A percentile compares a stretch with the other conserved stretches of the same genome.
Evolutionary conservation across 1,139 yeast genomes (phyloP).

Genomic region (Zygosaccharomyces pseudobailii): DNA sequence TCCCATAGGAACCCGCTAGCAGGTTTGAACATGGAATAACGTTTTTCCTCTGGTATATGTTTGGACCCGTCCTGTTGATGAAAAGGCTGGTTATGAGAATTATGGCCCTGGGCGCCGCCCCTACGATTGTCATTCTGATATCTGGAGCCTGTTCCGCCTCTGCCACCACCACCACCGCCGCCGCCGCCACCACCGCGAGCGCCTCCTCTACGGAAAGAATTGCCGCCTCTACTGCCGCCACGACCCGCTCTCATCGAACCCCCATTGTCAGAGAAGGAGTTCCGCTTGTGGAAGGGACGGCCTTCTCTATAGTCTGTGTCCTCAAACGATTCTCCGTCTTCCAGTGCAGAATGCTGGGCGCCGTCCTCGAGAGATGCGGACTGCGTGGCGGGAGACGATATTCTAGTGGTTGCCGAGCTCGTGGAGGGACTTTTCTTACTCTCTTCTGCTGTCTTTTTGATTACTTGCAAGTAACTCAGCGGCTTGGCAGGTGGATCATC

Average conservation of each 20-base stretch:
- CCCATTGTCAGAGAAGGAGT: slow-evolving; percentile 4
- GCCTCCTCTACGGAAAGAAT: not conserved
- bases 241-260: not conserved
- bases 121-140: slow-evolving; percentile 9
- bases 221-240: slow-evolving; percentile 1
- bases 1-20: slow-evolving; percentile 24
- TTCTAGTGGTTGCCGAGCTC: slow-evolving; percentile 6
- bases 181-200: slow-evolving; percentile 17
- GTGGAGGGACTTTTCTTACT: slow-evolving; percentile 14
- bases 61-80: slow-evolving; percentile 4
- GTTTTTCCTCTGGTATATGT: slow-evolving; percentile 10
- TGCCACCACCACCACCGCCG: slow-evolving; percentile 12
- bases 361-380: slow-evolving; percentile 2
- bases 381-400: slow-evolving; percentile 1
- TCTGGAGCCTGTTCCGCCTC: slow-evolving; percentile 13
- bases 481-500: slow-evolving; percentile 14
- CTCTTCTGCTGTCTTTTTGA: slow-evolving; percentile 27
- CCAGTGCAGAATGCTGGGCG: not conserved
- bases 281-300: slow-evolving; percentile 1
- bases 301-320: slow-evolving; percentile 4
- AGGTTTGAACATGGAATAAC: slow-evolving; percentile 21
- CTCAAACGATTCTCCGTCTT: slow-evolving; percentile 9
- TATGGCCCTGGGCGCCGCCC: not conserved
- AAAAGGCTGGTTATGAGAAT: slow-evolving; percentile 1
- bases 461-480: slow-evolving; percentile 27